phyloP scores from a whole-genome alignment of 2,329 filamentous ascomycete species.

The Ophiostoma sp. region DNA sequence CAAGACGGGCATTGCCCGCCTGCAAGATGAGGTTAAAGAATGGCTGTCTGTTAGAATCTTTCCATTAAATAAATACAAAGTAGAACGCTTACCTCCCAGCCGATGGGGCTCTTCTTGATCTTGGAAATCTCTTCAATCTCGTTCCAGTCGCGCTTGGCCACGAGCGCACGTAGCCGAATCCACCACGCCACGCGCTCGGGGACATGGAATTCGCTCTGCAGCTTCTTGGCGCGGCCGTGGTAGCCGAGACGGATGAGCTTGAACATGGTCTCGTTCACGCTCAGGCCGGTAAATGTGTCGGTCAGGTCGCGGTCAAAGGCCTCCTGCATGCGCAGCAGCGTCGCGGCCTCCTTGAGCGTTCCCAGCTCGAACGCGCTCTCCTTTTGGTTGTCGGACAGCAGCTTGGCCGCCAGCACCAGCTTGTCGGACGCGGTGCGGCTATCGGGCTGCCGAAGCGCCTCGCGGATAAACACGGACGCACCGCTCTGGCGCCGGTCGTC shows the following conservation, averaged over 20 bases:
- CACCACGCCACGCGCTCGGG: constrained; percentile 88
- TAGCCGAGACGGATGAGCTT: constrained; percentile 79
- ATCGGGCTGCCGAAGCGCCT: constrained; percentile 71
- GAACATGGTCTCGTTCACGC: constrained; percentile 87
- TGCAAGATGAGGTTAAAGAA: constrained; percentile 87
- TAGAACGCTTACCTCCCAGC: constrained; percentile 71
- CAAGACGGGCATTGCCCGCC: constrained; percentile 84
- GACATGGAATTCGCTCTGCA: constrained; percentile 89
- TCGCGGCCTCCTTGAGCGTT: constrained; percentile 71
- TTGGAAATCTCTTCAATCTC: constrained; percentile 83
- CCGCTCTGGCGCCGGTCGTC: constrained; percentile 88
- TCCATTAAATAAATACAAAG: not conserved
- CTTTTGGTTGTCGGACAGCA: constrained; percentile 72
- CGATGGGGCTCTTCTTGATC: constrained; percentile 81
- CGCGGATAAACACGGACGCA: constrained; percentile 77
- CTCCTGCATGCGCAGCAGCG: constrained; percentile 80
- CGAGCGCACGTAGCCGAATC: constrained; percentile 74
- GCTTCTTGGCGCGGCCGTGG: constrained; percentile 75
- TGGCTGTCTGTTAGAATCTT: constrained; percentile 47
- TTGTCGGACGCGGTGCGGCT: constrained; percentile 72
- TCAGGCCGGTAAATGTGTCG: constrained; percentile 72
- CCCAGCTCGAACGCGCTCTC: constrained; percentile 70
- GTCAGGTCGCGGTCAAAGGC: constrained; percentile 77
- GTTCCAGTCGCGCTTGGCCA: constrained; percentile 84
- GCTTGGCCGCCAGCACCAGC: constrained; percentile 75